Evolutionary conservation across 2,329 filamentous ascomycete genomes (phyloP).

Genomic region (Spiromastix sp.): DNA sequence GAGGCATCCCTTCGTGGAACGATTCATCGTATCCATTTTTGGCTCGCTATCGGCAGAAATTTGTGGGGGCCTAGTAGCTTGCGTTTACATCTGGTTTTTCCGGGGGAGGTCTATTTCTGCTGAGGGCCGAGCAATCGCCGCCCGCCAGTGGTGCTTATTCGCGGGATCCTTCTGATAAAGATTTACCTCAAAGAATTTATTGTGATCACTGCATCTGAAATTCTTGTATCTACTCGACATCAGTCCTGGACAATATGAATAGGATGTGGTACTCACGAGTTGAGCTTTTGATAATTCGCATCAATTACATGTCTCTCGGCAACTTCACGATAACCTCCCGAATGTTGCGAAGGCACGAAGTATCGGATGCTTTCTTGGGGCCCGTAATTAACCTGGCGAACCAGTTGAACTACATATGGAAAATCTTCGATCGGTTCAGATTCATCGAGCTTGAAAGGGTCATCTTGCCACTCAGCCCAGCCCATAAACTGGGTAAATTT

Average conservation of each 20-base stretch:
- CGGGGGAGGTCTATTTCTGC: conserved; percentile 26
- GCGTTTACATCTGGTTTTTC: background rate
- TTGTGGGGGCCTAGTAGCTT: background rate
- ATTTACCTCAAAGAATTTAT: conserved; percentile 41
- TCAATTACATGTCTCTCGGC: conserved; percentile 29
- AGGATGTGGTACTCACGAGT: conserved; percentile 24
- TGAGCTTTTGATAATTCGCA: conserved; percentile 37
- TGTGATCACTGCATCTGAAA: conserved; percentile 33
- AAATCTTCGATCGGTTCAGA: conserved; percentile 3
- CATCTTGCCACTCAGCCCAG: conserved; percentile 23
- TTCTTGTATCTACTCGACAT: conserved; percentile 35
- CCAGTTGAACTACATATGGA: conserved; percentile 30
- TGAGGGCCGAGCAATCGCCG: conserved; percentile 32
- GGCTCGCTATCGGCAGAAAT: background rate
- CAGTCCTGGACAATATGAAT: background rate
- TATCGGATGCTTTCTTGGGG: conserved; percentile 35
- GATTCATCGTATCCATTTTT: background rate
- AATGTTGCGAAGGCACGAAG: conserved; percentile 20
- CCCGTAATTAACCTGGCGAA: conserved; percentile 37
- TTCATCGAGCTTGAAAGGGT: conserved; percentile 6
- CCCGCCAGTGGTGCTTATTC: conserved; percentile 37
- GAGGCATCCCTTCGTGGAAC: background rate
- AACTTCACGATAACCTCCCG: conserved; percentile 23
- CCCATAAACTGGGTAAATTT: conserved; percentile 18
- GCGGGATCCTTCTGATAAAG: conserved; percentile 39